A percentile compares a stretch with the other conserved stretches of the same genome.
These are phyloP conservation scores for Zygotorulaspora sp. DNA, from an alignment of 805 yeast species.

Conservation along the genomic window DNA sequence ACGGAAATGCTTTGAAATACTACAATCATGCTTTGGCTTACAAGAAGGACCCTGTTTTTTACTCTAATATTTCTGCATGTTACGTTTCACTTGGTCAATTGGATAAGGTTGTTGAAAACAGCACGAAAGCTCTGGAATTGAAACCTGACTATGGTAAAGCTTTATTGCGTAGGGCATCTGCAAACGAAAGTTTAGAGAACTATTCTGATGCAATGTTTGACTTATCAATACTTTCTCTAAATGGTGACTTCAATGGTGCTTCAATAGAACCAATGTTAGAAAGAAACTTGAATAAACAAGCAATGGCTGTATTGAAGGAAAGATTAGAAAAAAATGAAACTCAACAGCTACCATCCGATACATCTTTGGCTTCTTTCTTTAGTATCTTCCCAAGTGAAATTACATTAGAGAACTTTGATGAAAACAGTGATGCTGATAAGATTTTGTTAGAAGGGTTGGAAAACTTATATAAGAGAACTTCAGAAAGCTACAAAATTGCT, in stretches of 20 bases:
- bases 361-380: slow-evolving; percentile 80
- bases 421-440: slow-evolving; percentile 56
- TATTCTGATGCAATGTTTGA: slow-evolving; percentile 87
- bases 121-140: slow-evolving; percentile 77
- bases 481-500: slow-evolving; percentile 37
- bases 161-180: slow-evolving; percentile 86
- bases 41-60: slow-evolving; percentile 81
- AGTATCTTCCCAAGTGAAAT: slow-evolving; percentile 69
- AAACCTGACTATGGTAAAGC: slow-evolving; percentile 92
- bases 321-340: slow-evolving; percentile 40
- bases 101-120: slow-evolving; percentile 82
- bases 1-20: slow-evolving; percentile 68
- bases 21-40: slow-evolving; percentile 74
- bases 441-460: slow-evolving; percentile 62
- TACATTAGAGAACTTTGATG: slow-evolving; percentile 46
- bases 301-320: slow-evolving; percentile 66
- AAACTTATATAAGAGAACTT: slow-evolving; percentile 44
- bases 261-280: slow-evolving; percentile 78
- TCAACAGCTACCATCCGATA: slow-evolving; percentile 66
- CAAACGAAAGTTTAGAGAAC: slow-evolving; percentile 75
- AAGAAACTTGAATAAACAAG: slow-evolving; percentile 75
- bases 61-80: slow-evolving; percentile 95
- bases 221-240: slow-evolving; percentile 79
- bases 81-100: slow-evolving; percentile 75
- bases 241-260: slow-evolving; percentile 77